Conservation (phyloP, 1,284 basidiomycete species). For the Filobasidium uniguttulatum region DNA sequence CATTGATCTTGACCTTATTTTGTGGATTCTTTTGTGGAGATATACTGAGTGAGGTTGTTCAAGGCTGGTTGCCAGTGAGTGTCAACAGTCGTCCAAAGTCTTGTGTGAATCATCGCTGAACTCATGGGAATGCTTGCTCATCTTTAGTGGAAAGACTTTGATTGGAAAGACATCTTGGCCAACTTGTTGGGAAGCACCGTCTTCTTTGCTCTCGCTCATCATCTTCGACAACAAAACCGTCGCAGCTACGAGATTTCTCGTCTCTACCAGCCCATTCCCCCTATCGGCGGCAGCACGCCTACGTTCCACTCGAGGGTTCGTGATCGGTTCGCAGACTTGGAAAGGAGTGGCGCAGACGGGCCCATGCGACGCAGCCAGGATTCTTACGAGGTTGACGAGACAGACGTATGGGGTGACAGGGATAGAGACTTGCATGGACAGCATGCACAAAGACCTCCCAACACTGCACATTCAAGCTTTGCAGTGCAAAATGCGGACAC, state of each 20-base stretch:
- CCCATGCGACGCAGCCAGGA: background rate
- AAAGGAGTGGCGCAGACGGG: background rate
- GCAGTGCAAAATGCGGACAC: background rate
- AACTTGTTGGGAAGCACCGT: slow-evolving; percentile 31
- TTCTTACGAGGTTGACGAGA: background rate
- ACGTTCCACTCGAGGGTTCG: background rate
- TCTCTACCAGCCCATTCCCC: slow-evolving; percentile 32
- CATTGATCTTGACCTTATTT: slow-evolving; percentile 28
- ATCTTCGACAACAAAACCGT: slow-evolving; percentile 21
- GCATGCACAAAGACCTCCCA: background rate
- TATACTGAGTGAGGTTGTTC: slow-evolving; percentile 32
- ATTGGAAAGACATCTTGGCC: slow-evolving; percentile 34
- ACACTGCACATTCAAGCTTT: too few relatives aligned
- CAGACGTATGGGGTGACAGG: background rate
- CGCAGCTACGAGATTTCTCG: slow-evolving; percentile 24
- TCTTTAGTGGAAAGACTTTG: slow-evolving; percentile 31
- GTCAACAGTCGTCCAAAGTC: background rate
- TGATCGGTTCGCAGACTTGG: background rate
- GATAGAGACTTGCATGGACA: background rate
- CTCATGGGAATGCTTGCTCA: background rate
- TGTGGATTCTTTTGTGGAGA: slow-evolving; percentile 31
- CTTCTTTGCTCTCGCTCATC: slow-evolving; percentile 31
- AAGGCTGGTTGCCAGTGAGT: slow-evolving; percentile 33
- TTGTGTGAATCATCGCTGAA: background rate
- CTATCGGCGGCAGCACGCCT: background rate